These are phyloP conservation scores for Mychonastes homosphaera DNA, from an alignment of 139 green algal genomes.

Conservation along the genomic window DNA sequence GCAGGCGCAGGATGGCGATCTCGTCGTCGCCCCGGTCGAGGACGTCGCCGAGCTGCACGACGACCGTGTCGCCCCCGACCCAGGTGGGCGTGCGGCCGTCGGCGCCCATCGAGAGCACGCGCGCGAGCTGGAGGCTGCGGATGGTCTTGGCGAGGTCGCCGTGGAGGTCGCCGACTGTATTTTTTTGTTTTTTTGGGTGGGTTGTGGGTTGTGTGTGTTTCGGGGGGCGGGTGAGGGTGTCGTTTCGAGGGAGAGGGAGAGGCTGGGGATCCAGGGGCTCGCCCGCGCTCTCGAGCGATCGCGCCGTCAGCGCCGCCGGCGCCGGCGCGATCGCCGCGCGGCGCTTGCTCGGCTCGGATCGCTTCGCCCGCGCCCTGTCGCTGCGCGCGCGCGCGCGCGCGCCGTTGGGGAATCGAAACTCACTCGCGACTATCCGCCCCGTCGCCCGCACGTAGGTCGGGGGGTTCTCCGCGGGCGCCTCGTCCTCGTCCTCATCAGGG, in stretches of 20 bases:
- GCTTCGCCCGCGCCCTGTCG: too few species aligned
- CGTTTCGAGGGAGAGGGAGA: background rate
- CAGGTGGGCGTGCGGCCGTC: slow-evolving; percentile 37
- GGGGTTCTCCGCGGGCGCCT: slow-evolving; percentile 22
- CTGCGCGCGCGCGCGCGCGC: too few species aligned
- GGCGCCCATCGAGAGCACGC: slow-evolving; percentile 39
- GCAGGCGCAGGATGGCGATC: slow-evolving; percentile 72
- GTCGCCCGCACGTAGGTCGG: slow-evolving; percentile 59
- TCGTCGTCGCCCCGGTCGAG: slow-evolving; percentile 80
- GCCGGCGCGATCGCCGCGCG: too few species aligned
- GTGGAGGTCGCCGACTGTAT: slow-evolving; percentile 84
- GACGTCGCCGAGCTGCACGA: slow-evolving; percentile 88
- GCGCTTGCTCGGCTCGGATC: too few species aligned
- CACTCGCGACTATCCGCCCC: slow-evolving; percentile 66
- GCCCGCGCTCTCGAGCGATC: background rate
- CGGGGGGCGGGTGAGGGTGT: too few species aligned
- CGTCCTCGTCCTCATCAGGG: slow-evolving; percentile 1
- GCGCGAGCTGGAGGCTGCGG: slow-evolving; percentile 51
- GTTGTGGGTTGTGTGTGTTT: background rate
- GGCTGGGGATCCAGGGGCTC: background rate
- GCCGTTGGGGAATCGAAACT: too few species aligned
- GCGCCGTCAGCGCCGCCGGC: background rate
- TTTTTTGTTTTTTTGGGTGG: too few species aligned
- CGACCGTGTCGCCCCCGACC: slow-evolving; percentile 65
- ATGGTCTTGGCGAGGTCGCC: slow-evolving; percentile 77